Evolutionary conservation across 1,139 yeast genomes (phyloP), one percentile per base, ranked within the genome.

Genomic region (Sugiyamaella pinicola): DNA sequence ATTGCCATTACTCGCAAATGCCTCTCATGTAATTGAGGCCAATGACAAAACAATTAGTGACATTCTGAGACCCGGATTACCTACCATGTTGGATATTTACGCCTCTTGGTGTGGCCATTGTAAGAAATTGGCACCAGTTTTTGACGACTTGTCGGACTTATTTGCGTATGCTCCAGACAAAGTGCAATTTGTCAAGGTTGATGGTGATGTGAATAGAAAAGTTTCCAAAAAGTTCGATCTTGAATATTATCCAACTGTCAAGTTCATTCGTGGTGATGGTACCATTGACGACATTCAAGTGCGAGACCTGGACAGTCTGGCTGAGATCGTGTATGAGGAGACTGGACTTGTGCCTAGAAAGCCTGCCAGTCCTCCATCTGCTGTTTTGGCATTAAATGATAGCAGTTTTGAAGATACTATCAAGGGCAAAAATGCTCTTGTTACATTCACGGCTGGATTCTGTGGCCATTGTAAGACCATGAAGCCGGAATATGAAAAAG

Each of bases 21-120:
- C 66, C 1, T 61, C 69, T 12, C 60, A 63, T 22, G 77, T 75
- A 29, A 69, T 77, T 40, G 77, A 74, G 54, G 77, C 74, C 35
- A 69, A 72, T 52, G 78, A 74, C 57, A 71, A 75, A 50, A 79
- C 76, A 56, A 82, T 87, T 64, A 80, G 81, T 47, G 68, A 80
- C 34, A 85, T 83, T 12, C 67, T 78, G 49, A 72, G 76, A 17
- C 76, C 84, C 0, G 84, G 82, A 7, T 81, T 84, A 60, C 82
- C 79, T 56, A 77, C 88, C 0, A 75, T 87, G 56, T 87, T 87
- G 48, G 87, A 87, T 56, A 80, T 86, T 61, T 85, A 84, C 64
- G 93, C 95, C 42, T 81, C 83, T 54, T 87, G 95, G 95, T 87
- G 95, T 66, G 79, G 88, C 37, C 95, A 87, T 69, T 87, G 95